These are phyloP conservation scores for Teratosphaeria pseudoeucalypti DNA, from an alignment of 2,329 filamentous ascomycete species.

Conservation along the genomic window DNA sequence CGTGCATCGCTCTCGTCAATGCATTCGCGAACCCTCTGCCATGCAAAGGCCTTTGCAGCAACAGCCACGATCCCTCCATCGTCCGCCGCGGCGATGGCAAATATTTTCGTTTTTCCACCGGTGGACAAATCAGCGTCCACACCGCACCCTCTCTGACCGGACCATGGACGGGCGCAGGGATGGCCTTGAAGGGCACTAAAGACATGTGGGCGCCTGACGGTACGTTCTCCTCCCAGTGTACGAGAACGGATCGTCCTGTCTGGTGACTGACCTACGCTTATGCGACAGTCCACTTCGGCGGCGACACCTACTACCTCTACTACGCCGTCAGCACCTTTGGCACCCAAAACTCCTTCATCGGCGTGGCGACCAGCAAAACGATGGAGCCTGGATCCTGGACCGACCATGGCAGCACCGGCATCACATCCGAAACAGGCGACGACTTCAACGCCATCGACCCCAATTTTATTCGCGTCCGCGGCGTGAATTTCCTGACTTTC, in stretches of 20 bases:
- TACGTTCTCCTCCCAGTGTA: not conserved
- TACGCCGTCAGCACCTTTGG: constrained; percentile 54
- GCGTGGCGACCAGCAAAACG: constrained; percentile 41
- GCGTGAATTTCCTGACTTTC: constrained; percentile 47
- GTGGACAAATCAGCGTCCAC: constrained; percentile 39
- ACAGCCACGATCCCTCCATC: constrained; percentile 40
- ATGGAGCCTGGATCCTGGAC: constrained; percentile 49
- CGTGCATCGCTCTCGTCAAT: constrained; percentile 3
- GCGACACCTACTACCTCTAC: constrained; percentile 51
- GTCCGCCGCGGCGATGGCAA: constrained; percentile 39
- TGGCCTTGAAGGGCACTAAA: constrained; percentile 33
- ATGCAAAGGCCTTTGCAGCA: constrained; percentile 33
- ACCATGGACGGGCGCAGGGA: constrained; percentile 42
- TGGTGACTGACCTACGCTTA: not conserved
- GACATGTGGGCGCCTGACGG: constrained; percentile 53
- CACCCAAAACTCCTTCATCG: constrained; percentile 51
- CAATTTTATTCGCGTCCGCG: constrained; percentile 31
- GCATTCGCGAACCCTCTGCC: constrained; percentile 31
- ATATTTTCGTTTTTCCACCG: constrained; percentile 46
- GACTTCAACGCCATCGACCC: constrained; percentile 44
- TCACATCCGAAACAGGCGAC: constrained; percentile 31
- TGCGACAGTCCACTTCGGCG: constrained; percentile 39
- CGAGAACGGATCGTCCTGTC: no score
- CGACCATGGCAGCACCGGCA: constrained; percentile 49
- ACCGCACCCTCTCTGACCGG: constrained; percentile 38